Conservation (phyloP, 2,329 filamentous ascomycete species). For the Ophiocordyceps camponoti-floridani region DNA sequence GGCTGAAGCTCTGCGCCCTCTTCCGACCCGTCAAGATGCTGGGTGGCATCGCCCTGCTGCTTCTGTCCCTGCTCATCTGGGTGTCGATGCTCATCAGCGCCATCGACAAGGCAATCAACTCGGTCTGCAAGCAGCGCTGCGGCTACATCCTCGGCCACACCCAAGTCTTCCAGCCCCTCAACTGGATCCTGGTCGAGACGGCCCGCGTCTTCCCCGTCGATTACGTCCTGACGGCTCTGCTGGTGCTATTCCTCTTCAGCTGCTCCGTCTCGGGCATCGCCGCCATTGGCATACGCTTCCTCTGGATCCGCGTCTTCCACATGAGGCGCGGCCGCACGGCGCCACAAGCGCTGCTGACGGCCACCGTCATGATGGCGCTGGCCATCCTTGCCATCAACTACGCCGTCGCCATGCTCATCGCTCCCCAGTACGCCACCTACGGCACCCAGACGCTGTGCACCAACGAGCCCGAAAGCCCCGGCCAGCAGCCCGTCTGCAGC, state of each 20-base stretch:
- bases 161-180: constrained; percentile 88
- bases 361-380: constrained; percentile 77
- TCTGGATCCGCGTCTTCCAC: constrained; percentile 87
- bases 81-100: constrained; percentile 87
- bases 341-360: constrained; percentile 79
- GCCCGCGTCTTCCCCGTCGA: constrained; percentile 79
- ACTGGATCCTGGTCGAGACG: constrained; percentile 62
- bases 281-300: constrained; percentile 78
- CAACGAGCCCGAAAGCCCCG: constrained; percentile 41
- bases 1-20: constrained; percentile 65
- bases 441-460: constrained; percentile 91
- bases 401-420: constrained; percentile 79
- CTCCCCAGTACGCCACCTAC: constrained; percentile 86
- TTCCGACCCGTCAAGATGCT: constrained; percentile 81
- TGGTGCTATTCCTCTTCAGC: constrained; percentile 77
- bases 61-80: constrained; percentile 62
- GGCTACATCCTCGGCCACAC: constrained; percentile 79
- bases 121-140: constrained; percentile 74
- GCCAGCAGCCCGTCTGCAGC: constrained; percentile 58
- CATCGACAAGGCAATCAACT: constrained; percentile 94
- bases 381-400: constrained; percentile 89
- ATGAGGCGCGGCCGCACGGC: constrained; percentile 79
- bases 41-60: constrained; percentile 60
- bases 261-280: constrained; percentile 77
- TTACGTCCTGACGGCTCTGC: constrained; percentile 71